phyloP scores from a whole-genome alignment of 23 red algal species.

The Pyropia yezoensis region DNA sequence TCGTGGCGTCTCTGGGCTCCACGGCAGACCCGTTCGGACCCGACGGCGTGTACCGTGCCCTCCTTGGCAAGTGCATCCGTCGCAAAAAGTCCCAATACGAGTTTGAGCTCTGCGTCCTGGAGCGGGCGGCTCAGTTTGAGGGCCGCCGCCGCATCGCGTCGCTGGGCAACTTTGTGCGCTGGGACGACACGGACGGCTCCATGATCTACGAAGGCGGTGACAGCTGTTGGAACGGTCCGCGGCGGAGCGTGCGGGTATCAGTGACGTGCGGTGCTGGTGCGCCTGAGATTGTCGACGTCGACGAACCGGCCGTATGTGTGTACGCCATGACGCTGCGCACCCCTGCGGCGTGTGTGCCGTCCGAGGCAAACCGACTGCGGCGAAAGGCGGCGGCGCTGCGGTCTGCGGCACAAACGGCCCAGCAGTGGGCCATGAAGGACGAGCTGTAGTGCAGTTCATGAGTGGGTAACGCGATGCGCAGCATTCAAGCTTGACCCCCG shows the following conservation, averaged over 20 bases:
- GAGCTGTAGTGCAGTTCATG: too few species aligned
- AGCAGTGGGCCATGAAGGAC: too few species aligned
- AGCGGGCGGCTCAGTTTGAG: slow-evolving; percentile 46
- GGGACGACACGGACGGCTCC: slow-evolving; percentile 19
- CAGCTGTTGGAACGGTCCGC: slow-evolving; percentile 63
- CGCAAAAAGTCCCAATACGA: slow-evolving; percentile 45
- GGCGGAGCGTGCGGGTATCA: slow-evolving; percentile 34
- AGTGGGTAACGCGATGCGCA: too few species aligned
- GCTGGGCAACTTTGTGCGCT: slow-evolving; percentile 38
- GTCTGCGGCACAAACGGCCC: too few species aligned
- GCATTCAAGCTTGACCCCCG: too few species aligned
- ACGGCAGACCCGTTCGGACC: slow-evolving; percentile 7
- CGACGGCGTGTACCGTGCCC: slow-evolving; percentile 24
- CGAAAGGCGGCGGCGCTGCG: too few species aligned
- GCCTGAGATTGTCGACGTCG: slow-evolving; percentile 44
- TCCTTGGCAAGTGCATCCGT: slow-evolving; percentile 44
- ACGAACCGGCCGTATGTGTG: slow-evolving; percentile 48
- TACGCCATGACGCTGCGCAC: slow-evolving; percentile 55
- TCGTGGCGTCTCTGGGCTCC: too few species aligned
- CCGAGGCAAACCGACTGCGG: neutral
- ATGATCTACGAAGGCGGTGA: slow-evolving; percentile 57
- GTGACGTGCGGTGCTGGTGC: slow-evolving; percentile 43
- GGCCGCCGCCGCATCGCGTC: slow-evolving; percentile 20
- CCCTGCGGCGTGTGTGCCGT: slow-evolving; percentile 34
- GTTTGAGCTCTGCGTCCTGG: slow-evolving; percentile 68